A percentile compares a stretch with the other conserved stretches of the same genome.
phyloP scores from a whole-genome alignment of 1,284 basidiomycete genomes.

The Leccinum angustisporum region DNA sequence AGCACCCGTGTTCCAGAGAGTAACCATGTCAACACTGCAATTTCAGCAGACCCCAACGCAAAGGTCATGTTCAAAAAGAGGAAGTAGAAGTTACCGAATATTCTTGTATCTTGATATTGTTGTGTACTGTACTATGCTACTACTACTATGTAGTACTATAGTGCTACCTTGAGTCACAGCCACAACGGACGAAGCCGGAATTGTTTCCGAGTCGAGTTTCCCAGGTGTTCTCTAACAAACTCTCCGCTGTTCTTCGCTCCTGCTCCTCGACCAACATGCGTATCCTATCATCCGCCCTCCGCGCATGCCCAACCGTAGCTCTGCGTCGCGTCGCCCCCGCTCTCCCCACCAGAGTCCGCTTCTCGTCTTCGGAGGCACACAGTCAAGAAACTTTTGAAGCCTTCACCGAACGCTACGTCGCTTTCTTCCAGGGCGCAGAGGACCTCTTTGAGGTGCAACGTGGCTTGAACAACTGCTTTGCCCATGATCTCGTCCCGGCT shows the following conservation, averaged over 20 bases:
- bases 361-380: conserved; percentile 48
- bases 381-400: conserved; percentile 91
- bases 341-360: conserved; percentile 45
- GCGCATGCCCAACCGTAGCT: conserved; percentile 44
- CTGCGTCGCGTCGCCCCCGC: conserved; percentile 42
- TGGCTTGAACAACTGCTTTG: conserved; percentile 99
- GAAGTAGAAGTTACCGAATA: not conserved
- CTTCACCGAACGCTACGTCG: conserved; percentile 91
- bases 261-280: conserved; percentile 36
- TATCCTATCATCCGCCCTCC: conserved; percentile 57
- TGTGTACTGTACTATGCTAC: no score
- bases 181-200: conserved; percentile 20
- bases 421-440: conserved; percentile 90
- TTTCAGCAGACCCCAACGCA: not conserved
- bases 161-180: conserved; percentile 5
- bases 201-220: conserved; percentile 7
- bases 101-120: not conserved
- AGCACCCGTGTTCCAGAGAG: conserved; percentile 27
- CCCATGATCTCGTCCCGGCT: conserved; percentile 96
- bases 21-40: not conserved
- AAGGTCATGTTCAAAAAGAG: conserved; percentile 14
- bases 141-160: no score
- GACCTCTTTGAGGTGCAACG: conserved; percentile 98
- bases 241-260: not conserved
- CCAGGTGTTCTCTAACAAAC: conserved; percentile 2